Conservation (phyloP, 1,284 basidiomycete species). For the Ganoderma multipileum region DNA sequence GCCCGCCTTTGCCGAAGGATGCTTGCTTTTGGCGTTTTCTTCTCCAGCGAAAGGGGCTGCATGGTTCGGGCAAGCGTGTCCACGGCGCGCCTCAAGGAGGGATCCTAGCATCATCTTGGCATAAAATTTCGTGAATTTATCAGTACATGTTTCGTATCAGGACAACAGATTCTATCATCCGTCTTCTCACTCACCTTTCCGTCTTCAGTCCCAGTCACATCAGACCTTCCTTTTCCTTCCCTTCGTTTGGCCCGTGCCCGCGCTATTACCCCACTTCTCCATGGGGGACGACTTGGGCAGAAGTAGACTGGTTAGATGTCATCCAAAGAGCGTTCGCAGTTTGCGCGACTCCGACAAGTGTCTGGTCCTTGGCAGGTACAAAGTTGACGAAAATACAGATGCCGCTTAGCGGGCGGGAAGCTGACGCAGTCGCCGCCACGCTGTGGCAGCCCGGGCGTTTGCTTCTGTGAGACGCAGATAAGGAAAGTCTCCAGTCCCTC, state of each 20-base stretch:
- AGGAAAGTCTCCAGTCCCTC: slow-evolving; percentile 24
- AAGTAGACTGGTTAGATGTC: not conserved
- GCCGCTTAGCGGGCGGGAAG: not conserved
- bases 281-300: not conserved
- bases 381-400: not conserved
- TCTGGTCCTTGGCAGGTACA: not conserved
- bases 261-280: not conserved
- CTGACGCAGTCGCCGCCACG: not conserved
- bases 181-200: slow-evolving; percentile 5
- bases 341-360: not conserved
- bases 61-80: not conserved
- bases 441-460: not conserved
- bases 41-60: not conserved
- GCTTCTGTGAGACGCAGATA: slow-evolving; percentile 20
- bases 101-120: not conserved
- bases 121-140: not conserved
- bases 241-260: too few relatives aligned
- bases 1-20: not conserved
- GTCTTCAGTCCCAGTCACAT: not conserved
- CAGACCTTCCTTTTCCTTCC: not conserved
- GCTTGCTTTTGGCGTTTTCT: not conserved
- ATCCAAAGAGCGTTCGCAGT: not conserved
- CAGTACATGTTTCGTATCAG: not conserved
- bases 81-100: not conserved
- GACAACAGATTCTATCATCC: not conserved